These are phyloP conservation scores for Cyberlindnera meyerae DNA, from an alignment of 805 yeast species.

Conservation along the genomic window DNA sequence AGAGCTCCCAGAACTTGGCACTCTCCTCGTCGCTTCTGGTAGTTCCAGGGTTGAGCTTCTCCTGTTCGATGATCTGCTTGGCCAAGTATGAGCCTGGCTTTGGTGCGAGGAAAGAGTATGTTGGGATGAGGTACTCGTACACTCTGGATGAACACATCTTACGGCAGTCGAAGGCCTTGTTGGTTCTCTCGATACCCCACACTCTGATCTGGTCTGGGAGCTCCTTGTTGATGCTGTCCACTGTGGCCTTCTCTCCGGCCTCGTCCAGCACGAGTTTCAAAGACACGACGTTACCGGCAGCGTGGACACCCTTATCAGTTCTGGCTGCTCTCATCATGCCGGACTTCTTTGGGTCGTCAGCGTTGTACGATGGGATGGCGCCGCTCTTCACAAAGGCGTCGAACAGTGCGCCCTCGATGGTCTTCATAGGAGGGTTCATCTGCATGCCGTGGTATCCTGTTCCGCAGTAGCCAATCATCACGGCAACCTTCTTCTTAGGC, in stretches of 20 bases:
- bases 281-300: constrained; percentile 90
- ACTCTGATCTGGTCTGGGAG: constrained; percentile 85
- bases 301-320: constrained; percentile 96
- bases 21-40: constrained; percentile 66
- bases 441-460: constrained; percentile 98
- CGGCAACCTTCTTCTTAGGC: constrained; percentile 89
- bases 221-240: constrained; percentile 59
- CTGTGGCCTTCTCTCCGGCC: constrained; percentile 37
- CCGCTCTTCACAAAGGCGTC: constrained; percentile 82
- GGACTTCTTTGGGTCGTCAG: constrained; percentile 81
- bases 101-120: constrained; percentile 89
- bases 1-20: constrained; percentile 62
- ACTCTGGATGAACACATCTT: constrained; percentile 94
- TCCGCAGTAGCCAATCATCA: constrained; percentile 91
- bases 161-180: constrained; percentile 89
- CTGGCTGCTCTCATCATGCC: constrained; percentile 86
- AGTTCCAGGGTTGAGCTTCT: constrained; percentile 50
- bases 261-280: constrained; percentile 79
- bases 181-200: constrained; percentile 90
- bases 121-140: constrained; percentile 90
- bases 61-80: constrained; percentile 50
- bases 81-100: constrained; percentile 67
- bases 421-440: constrained; percentile 77
- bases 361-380: constrained; percentile 80
- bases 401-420: constrained; percentile 88